Evolutionary conservation across 371 early-diverging fungal species (phyloP), one percentile per base, ranked within the genome.

Genomic region (Cokeromyces recurvatus): DNA sequence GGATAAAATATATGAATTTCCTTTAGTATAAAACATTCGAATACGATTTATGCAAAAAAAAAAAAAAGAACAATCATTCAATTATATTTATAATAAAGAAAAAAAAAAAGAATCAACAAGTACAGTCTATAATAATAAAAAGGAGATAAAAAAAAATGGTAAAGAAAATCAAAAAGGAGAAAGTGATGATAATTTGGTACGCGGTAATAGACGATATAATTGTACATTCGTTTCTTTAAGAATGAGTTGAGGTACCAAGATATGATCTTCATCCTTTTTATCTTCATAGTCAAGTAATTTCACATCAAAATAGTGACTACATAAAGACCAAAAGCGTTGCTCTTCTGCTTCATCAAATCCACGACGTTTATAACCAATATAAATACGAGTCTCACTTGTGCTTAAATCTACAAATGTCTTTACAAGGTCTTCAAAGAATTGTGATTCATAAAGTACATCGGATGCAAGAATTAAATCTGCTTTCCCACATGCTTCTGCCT

Each of bases 391-490:
- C 0, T 34, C 46, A 2, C 54, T 51, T 1, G 49, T 59, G 21
- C 77, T 68, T 4, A 82, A 55, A 25, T 66, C 69, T 4, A 57
- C 56, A 21, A 82, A 58, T 0, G 81, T 64, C 36, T 76, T 59
- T 21, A 77, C 67, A 1, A 82, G 54, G 29, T 62, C 51, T 9
- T 67, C 53, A 40, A 80, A 79, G 20, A 63, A 67, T 16, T 66
- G 65, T 0, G 71, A 53, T 32, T 82, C 79, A 39, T 82, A 82
- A 8, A 82, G 57, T 2, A 82, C 78, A 54, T 82, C 82, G 0
- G 82, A 82, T 4, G 82, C 82, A 19, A 82, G 46, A 6, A 82
- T 68, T n/a, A 74, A 35, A 51, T 82, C 79, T 2, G 74, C 59
- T 29, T 53, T 58, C 21, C 62, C 69, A 5, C 67, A 51, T 2